These are phyloP conservation scores for Peronospora tabacina DNA, from an alignment of 352 stramenopile genomes.

Conservation along the genomic window DNA sequence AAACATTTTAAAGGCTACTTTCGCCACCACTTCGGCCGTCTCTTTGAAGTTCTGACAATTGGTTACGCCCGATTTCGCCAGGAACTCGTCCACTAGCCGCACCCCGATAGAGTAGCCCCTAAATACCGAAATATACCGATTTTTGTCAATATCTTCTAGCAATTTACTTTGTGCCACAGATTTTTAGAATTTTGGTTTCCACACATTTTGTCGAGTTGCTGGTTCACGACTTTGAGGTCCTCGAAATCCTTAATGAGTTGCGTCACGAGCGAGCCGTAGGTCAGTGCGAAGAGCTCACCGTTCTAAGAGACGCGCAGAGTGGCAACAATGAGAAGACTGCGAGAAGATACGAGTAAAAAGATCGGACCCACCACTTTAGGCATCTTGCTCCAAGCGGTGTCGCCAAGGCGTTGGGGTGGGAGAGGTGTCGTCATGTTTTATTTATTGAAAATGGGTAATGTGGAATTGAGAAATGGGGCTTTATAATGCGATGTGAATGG, in stretches of 20 bases:
- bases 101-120: slow-evolving; percentile 96
- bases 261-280: slow-evolving; percentile 94
- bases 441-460: no score
- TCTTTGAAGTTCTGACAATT: slow-evolving; percentile 88
- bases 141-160: neutral
- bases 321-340: neutral
- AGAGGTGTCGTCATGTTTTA: slow-evolving; percentile 42
- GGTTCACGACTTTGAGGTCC: slow-evolving; percentile 91
- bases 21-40: slow-evolving; percentile 92
- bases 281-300: slow-evolving; percentile 97
- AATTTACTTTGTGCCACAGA: neutral
- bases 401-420: slow-evolving; percentile 59
- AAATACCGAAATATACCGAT: neutral
- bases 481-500: no score
- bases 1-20: slow-evolving; percentile 98
- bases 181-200: neutral
- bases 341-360: neutral
- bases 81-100: slow-evolving; percentile 95
- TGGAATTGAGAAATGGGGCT: no score
- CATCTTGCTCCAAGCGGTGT: slow-evolving; percentile 90
- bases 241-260: slow-evolving; percentile 95
- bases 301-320: slow-evolving; percentile 40
- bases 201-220: slow-evolving; percentile 93
- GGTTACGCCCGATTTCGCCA: slow-evolving; percentile 90
- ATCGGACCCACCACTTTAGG: slow-evolving; percentile 78